Evolutionary conservation across 176 grass and related monocot species (phyloP), one percentile per base, ranked within the genome.

Genomic region (Aegilops bicornis): DNA sequence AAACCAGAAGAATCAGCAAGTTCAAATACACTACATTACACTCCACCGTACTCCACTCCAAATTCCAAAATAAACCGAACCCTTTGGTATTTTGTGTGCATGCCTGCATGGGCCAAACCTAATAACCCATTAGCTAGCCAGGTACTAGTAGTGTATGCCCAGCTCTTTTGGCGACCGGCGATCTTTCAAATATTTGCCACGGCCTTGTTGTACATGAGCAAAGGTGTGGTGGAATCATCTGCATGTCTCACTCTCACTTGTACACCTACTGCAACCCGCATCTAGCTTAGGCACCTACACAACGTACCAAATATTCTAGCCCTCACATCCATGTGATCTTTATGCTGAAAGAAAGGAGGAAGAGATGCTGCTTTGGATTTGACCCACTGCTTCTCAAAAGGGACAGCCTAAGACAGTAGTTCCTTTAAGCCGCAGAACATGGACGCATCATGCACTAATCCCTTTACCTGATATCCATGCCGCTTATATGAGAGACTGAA

Each of bases 241-340:
- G 54, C 23, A 29, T 73, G 42, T 87, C 79, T 72, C 69, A 0
- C 64, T 27, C 64, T 73, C 71, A 73, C 6, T 73, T 43, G 70
- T 25, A 39, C 67, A 69, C 67, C 82, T 62, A 32, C 81, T 17
- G 29, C 30, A 50, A 35, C 32, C 67, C 19, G 67, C 32, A 70
- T 70, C 67, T 70, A 70, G 32, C 13, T 31, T 69, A 25, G 83
- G 19, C 73, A 37, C 12, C 14, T 13, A 40, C 29, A 32, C 33
- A 40, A 11, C 68, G 19, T 50, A 50, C 3, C 0, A 52, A 62
- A 69, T 59, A 9, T 78, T 83, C 19, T 78, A 35, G 47, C 60
- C 9, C 79, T 35, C 68, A 16, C 73, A 20, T 65, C 58, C 91
- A 89, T 89, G 84, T 92, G 84, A 84, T 76, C 48, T 80, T 87